Conservation (phyloP, 2,329 filamentous ascomycete species). For the Sporothrix brunneoviolacea region DNA sequence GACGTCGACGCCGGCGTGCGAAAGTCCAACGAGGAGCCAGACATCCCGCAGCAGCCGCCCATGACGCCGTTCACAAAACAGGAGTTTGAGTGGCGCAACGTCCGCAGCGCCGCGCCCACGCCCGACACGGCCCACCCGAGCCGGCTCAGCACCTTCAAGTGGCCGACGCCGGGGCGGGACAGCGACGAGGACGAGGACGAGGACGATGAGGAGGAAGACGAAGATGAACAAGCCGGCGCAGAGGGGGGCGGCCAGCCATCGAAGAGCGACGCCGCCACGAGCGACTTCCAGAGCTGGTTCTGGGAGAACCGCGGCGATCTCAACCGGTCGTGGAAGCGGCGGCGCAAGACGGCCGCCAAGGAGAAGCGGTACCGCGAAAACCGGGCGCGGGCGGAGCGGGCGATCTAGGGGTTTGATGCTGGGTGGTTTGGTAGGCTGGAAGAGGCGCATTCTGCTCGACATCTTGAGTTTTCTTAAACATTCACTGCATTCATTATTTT, state of each 20-base stretch:
- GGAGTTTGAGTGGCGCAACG: constrained; percentile 66
- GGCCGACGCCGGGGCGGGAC: constrained; percentile 41
- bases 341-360: constrained; percentile 56
- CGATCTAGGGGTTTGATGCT: constrained; percentile 29
- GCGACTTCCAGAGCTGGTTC: constrained; percentile 61
- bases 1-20: constrained; percentile 37
- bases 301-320: constrained; percentile 60
- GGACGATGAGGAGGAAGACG: constrained; percentile 28
- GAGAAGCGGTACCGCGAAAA: constrained; percentile 62
- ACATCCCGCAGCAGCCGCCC: constrained; percentile 36
- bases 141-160: constrained; percentile 47
- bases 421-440: background rate
- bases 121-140: constrained; percentile 82
- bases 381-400: constrained; percentile 37
- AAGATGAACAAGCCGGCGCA: constrained; percentile 19
- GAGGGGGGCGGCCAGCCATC: constrained; percentile 1
- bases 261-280: constrained; percentile 25
- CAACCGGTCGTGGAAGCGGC: constrained; percentile 60
- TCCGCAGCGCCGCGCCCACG: constrained; percentile 88
- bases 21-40: constrained; percentile 28
- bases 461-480: background rate
- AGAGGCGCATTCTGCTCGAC: background rate
- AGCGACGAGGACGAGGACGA: constrained; percentile 39
- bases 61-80: constrained; percentile 77
- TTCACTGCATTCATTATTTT: no score